Evolutionary conservation across 352 stramenopile species (phyloP).

Genomic region (Phytophthora podocarpi): DNA sequence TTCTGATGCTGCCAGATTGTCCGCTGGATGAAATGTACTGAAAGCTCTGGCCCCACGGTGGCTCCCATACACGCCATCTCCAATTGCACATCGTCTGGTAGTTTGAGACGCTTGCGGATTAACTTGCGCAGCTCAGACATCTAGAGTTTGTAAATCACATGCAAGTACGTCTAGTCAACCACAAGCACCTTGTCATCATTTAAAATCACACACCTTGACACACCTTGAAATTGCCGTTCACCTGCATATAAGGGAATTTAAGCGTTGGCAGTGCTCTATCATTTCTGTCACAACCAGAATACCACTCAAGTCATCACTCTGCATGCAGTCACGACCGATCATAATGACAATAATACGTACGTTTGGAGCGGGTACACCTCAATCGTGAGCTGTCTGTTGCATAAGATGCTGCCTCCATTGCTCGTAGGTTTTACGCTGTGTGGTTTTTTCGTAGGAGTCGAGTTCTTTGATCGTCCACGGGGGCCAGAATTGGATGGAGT

Average conservation of each 20-base stretch:
- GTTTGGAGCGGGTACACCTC: slow-evolving; percentile 50
- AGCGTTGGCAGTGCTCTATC: slow-evolving; percentile 35
- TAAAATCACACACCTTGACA: neutral
- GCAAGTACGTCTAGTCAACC: neutral
- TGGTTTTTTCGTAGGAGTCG: slow-evolving; percentile 6
- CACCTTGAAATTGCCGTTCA: slow-evolving; percentile 67
- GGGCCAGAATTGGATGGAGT: slow-evolving; percentile 7
- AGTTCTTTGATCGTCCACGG: slow-evolving; percentile 15
- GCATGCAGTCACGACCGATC: too few relatives aligned
- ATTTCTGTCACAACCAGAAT: slow-evolving; percentile 20
- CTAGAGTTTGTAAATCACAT: slow-evolving; percentile 17
- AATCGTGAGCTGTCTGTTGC: slow-evolving; percentile 37
- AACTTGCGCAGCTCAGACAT: slow-evolving; percentile 70
- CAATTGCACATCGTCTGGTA: slow-evolving; percentile 40
- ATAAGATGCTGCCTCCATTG: neutral
- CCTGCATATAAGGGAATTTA: slow-evolving; percentile 59
- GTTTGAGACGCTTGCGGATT: slow-evolving; percentile 38
- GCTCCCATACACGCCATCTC: slow-evolving; percentile 65
- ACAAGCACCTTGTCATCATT: neutral
- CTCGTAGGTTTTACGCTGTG: neutral
- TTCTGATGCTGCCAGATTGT: slow-evolving; percentile 71
- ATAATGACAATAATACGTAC: slow-evolving; percentile 19
- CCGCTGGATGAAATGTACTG: slow-evolving; percentile 64
- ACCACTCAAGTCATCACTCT: too few relatives aligned
- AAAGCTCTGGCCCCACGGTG: slow-evolving; percentile 67